These are phyloP conservation scores for Thielaviopsis punctulata DNA, from an alignment of 2,329 filamentous ascomycete species.

Conservation along the genomic window DNA sequence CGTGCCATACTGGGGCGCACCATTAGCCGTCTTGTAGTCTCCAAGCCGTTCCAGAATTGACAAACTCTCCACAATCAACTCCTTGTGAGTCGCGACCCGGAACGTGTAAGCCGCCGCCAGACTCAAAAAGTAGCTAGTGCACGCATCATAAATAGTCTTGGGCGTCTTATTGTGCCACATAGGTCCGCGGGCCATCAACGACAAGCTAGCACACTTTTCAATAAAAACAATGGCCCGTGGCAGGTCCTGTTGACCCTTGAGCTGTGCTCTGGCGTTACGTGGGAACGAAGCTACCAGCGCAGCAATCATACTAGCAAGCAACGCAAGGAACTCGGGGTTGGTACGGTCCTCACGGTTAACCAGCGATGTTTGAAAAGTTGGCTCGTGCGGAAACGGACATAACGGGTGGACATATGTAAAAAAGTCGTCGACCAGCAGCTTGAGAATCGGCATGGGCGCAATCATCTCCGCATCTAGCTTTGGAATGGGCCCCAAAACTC, in stretches of 20 bases:
- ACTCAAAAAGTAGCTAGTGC: slow-evolving; percentile 60
- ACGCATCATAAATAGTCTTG: slow-evolving; percentile 37
- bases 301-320: slow-evolving; percentile 60
- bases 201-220: slow-evolving; percentile 52
- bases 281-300: slow-evolving; percentile 61
- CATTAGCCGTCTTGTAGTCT: slow-evolving; percentile 17
- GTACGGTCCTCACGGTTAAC: slow-evolving; percentile 47
- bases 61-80: slow-evolving; percentile 58
- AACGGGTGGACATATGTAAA: slow-evolving; percentile 69
- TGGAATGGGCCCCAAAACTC: not conserved
- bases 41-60: slow-evolving; percentile 26
- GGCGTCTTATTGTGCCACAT: slow-evolving; percentile 30
- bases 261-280: slow-evolving; percentile 48
- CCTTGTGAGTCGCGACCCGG: slow-evolving; percentile 46
- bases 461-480: slow-evolving; percentile 49
- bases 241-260: slow-evolving; percentile 50
- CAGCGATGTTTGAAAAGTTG: slow-evolving; percentile 56
- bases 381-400: slow-evolving; percentile 62
- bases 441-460: slow-evolving; percentile 49
- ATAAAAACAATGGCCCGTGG: slow-evolving; percentile 53
- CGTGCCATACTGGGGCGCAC: slow-evolving; percentile 19
- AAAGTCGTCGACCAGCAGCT: slow-evolving; percentile 61
- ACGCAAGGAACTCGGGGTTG: slow-evolving; percentile 48
- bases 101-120: slow-evolving; percentile 50
- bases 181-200: slow-evolving; percentile 47